A percentile compares a stretch with the other conserved stretches of the same genome.
These are phyloP conservation scores for Goffeauzyma gilvescens DNA, from an alignment of 768 basidiomycete genomes.

Conservation along the genomic window DNA sequence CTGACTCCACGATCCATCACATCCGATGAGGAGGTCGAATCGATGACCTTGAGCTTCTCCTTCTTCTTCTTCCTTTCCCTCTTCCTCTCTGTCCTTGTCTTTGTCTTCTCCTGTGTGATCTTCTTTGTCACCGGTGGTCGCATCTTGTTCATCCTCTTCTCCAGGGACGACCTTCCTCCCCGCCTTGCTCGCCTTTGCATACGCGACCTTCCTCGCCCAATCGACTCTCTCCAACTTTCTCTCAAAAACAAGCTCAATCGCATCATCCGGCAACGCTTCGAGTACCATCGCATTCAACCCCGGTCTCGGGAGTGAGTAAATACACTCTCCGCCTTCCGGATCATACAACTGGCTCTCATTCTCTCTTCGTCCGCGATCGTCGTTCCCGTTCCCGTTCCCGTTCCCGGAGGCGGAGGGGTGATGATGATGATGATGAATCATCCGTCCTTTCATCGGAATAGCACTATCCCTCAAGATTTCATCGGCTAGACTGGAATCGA, in stretches of 20 bases:
- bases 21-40: constrained; percentile 45
- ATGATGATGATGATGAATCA: constrained; percentile 92
- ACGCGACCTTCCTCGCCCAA: constrained; percentile 38
- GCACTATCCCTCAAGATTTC: constrained; percentile 55
- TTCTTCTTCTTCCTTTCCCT: constrained; percentile 5
- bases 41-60: constrained; percentile 15
- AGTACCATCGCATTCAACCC: constrained; percentile 73
- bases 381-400: too few species aligned
- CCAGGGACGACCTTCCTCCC: constrained; percentile 10
- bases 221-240: constrained; percentile 62
- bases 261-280: constrained; percentile 46
- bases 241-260: constrained; percentile 54
- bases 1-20: constrained; percentile 84
- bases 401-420: too few species aligned
- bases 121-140: constrained; percentile 15
- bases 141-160: constrained; percentile 18
- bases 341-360: constrained; percentile 85
- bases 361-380: too few species aligned
- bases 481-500: constrained; percentile 46
- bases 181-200: constrained; percentile 7
- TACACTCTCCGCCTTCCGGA: constrained; percentile 60
- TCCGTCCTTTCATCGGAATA: constrained; percentile 86
- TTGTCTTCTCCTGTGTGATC: constrained; percentile 14
- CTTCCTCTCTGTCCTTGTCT: constrained; percentile 6
- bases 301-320: constrained; percentile 79